Evolutionary conservation across 371 early-diverging fungal species (phyloP).

Genomic region (Smittium culicis): DNA sequence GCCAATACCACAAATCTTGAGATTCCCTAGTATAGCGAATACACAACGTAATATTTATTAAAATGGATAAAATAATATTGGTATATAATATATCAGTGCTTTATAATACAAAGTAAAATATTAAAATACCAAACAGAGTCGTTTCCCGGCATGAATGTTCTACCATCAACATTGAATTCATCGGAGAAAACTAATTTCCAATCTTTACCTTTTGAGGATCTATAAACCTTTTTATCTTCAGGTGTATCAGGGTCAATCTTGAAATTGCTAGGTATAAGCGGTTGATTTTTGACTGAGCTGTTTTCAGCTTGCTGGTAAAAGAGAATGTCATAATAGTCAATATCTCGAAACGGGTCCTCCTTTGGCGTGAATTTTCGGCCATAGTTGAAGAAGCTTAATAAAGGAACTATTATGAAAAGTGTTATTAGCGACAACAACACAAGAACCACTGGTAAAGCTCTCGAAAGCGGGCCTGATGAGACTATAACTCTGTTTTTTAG

Average conservation of each 20-base stretch:
- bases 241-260: constrained; percentile 29
- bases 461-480: too few relatives aligned
- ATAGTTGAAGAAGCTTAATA: background rate
- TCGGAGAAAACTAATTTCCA: constrained; percentile 40
- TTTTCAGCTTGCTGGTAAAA: constrained; percentile 15
- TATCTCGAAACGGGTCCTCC: background rate
- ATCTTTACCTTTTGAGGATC: constrained; percentile 12
- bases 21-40: constrained; percentile 7
- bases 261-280: constrained; percentile 20
- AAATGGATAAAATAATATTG: background rate
- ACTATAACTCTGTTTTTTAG: too few relatives aligned
- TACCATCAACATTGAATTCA: constrained; percentile 39
- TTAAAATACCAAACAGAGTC: constrained; percentile 17
- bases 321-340: background rate
- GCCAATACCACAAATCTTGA: constrained; percentile 36
- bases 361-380: background rate
- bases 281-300: constrained; percentile 22
- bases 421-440: background rate
- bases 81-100: background rate
- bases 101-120: background rate
- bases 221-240: constrained; percentile 16
- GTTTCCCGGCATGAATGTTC: constrained; percentile 36
- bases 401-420: background rate
- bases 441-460: background rate
- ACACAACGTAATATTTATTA: background rate